Percentiles rank a stretch among this genome's conserved stretches.
Conservation (phyloP, 345 rosid species). For the Populus deltoides region DNA sequence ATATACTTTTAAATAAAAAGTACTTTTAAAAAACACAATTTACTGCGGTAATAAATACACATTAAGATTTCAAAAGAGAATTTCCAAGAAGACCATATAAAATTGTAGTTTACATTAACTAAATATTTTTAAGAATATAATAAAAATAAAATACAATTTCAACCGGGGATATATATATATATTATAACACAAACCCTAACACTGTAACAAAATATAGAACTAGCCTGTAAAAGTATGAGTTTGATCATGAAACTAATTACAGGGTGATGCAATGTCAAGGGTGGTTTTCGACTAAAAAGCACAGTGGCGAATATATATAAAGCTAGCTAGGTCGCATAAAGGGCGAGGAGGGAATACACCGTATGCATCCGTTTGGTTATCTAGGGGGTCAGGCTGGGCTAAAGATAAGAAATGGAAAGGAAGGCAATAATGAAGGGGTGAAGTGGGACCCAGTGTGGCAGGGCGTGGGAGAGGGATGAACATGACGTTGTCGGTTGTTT, state of each 20-base stretch:
- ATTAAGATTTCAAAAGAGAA: too few species aligned
- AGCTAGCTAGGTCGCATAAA: slow-evolving; percentile 24
- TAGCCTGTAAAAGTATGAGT: not conserved
- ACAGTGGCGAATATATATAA: not conserved
- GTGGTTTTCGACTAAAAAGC: not conserved
- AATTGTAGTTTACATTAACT: too few species aligned
- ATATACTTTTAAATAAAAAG: too few species aligned
- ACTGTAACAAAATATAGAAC: not conserved
- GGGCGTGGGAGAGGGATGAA: slow-evolving; percentile 93
- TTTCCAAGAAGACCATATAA: too few species aligned
- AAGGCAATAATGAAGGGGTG: slow-evolving; percentile 60
- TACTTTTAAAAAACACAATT: too few species aligned
- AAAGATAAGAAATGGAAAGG: slow-evolving; percentile 27
- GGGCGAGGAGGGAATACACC: slow-evolving; percentile 2
- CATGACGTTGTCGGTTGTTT: slow-evolving; percentile 99
- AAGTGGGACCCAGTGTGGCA: slow-evolving; percentile 66
- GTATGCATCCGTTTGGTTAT: slow-evolving; percentile 31
- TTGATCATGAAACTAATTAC: not conserved
- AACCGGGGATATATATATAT: too few species aligned
- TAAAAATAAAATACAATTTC: too few species aligned
- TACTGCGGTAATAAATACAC: too few species aligned
- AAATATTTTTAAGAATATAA: too few species aligned
- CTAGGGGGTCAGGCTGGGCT: slow-evolving; percentile 21
- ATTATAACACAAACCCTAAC: too few species aligned
- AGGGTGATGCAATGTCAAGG: not conserved